Percentiles rank a stretch among this genome's conserved stretches.
These are phyloP conservation scores for Gentiana dahurica DNA, from an alignment of 257 asterid species.

Conservation along the genomic window DNA sequence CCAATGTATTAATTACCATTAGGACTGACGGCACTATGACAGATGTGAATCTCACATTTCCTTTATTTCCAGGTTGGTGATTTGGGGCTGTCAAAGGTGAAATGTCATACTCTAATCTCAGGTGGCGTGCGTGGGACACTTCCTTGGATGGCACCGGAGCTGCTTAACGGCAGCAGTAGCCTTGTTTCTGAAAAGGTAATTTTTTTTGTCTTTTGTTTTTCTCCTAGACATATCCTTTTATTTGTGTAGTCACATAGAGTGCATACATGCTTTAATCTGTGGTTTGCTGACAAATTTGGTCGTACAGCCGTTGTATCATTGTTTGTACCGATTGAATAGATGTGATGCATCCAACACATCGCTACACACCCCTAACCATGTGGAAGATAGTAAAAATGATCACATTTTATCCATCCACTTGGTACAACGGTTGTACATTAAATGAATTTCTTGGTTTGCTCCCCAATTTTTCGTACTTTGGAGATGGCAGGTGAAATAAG, in stretches of 20 bases:
- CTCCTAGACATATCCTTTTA: background rate
- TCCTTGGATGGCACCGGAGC: slow-evolving; percentile 99
- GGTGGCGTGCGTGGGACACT: slow-evolving; percentile 99
- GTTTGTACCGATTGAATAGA: too few relatives aligned
- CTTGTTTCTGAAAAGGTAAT: slow-evolving; percentile 94
- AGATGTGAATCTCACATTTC: background rate
- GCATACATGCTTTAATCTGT: background rate
- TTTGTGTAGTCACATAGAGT: background rate
- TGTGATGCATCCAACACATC: too few relatives aligned
- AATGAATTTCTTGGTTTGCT: too few relatives aligned
- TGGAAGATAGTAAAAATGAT: too few relatives aligned
- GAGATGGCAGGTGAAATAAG: background rate
- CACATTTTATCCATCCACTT: too few relatives aligned
- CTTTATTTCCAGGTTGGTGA: slow-evolving; percentile 71
- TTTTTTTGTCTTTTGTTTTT: background rate
- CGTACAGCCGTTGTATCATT: too few relatives aligned
- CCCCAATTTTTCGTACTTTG: background rate
- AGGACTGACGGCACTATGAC: too few relatives aligned
- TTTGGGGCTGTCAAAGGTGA: slow-evolving; percentile 94
- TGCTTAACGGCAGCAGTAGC: slow-evolving; percentile 94
- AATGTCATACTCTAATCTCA: slow-evolving; percentile 86
- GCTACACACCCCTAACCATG: too few relatives aligned
- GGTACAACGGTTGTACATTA: too few relatives aligned
- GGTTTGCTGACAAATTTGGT: background rate
- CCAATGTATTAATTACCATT: too few relatives aligned